Evolutionary conservation across 306 rosid species (phyloP).

Genomic region (Medicago arabica): DNA sequence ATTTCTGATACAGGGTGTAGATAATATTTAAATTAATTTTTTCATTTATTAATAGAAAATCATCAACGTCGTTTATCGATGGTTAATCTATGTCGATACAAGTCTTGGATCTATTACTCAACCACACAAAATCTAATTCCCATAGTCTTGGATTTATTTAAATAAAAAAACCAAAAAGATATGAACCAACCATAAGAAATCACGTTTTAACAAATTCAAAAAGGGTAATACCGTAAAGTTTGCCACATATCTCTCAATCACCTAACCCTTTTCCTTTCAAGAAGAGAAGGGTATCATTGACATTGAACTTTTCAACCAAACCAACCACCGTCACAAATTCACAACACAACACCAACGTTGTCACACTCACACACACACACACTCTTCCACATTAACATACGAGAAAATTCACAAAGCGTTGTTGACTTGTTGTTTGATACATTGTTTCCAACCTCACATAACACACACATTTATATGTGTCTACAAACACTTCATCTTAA

Average conservation of each 20-base stretch:
- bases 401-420: constrained; percentile 44
- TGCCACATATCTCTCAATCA: background rate
- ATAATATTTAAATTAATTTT: too few relatives aligned
- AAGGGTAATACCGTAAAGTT: constrained; percentile 46
- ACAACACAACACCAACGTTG: constrained; percentile 1
- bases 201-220: background rate
- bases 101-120: too few relatives aligned
- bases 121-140: background rate
- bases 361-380: background rate
- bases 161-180: background rate
- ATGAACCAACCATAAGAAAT: background rate
- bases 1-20: too few relatives aligned
- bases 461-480: too few relatives aligned
- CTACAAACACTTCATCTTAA: background rate
- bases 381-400: constrained; percentile 13
- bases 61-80: too few relatives aligned
- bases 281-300: constrained; percentile 30
- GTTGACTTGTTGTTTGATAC: constrained; percentile 56
- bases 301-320: constrained; percentile 43
- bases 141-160: background rate
- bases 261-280: constrained; percentile 1
- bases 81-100: too few relatives aligned
- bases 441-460: constrained; percentile 2
- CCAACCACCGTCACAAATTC: constrained; percentile 23
- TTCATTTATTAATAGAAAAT: too few relatives aligned